A percentile compares a stretch with the other conserved stretches of the same genome.
Conservation (phyloP, 768 basidiomycete species). For the Phylloporus scabripes region DNA sequence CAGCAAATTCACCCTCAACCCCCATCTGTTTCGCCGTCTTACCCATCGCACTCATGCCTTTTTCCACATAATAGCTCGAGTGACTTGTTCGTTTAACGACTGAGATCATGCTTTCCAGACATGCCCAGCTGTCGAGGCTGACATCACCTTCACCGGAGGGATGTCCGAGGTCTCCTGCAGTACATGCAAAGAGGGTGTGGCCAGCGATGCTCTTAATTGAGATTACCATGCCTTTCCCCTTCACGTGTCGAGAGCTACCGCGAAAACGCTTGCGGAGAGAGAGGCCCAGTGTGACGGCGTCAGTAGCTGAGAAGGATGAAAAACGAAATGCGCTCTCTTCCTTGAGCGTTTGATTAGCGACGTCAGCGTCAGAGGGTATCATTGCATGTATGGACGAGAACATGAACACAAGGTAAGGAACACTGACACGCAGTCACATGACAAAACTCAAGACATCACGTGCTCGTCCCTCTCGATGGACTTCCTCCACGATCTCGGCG, state of each 20-base stretch:
- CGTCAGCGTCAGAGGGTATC: constrained; percentile 64
- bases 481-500: constrained; percentile 74
- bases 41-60: constrained; percentile 79
- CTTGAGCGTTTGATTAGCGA: constrained; percentile 62
- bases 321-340: constrained; percentile 73
- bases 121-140: constrained; percentile 75
- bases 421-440: constrained; percentile 20
- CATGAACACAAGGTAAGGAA: constrained; percentile 42
- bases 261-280: constrained; percentile 83
- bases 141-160: constrained; percentile 65
- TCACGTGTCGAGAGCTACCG: constrained; percentile 59
- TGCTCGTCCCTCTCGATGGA: constrained; percentile 48
- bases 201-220: constrained; percentile 76
- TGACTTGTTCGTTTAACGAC: constrained; percentile 78
- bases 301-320: constrained; percentile 64
- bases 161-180: constrained; percentile 75
- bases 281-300: constrained; percentile 75
- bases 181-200: constrained; percentile 75
- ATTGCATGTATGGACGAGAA: constrained; percentile 60
- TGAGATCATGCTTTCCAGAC: constrained; percentile 72
- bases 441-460: constrained; percentile 26
- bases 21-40: constrained; percentile 71
- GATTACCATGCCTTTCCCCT: constrained; percentile 77
- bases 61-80: constrained; percentile 82
- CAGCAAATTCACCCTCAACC: constrained; percentile 54